These are phyloP conservation scores for Ploettnerulaceae sp. DNA, from an alignment of 2,329 filamentous ascomycete genomes.

Conservation along the genomic window DNA sequence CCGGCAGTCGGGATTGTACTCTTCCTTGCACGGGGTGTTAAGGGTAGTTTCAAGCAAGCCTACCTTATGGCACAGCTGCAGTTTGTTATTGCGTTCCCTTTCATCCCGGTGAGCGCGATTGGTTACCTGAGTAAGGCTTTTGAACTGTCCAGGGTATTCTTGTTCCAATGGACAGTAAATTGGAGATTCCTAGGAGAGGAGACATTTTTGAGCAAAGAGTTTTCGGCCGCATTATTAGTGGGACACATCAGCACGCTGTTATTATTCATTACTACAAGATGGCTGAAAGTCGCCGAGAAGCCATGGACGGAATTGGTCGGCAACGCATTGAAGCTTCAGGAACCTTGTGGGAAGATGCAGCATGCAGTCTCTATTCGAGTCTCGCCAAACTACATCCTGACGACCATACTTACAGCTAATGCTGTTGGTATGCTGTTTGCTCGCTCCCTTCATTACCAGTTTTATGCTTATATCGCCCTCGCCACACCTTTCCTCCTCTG, in stretches of 20 bases:
- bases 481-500: conserved; percentile 67
- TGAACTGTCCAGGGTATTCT: conserved; percentile 83
- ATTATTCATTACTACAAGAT: conserved; percentile 53
- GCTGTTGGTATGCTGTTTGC: conserved; percentile 67
- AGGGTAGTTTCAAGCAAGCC: conserved; percentile 61
- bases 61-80: conserved; percentile 75
- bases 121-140: conserved; percentile 82
- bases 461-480: conserved; percentile 70
- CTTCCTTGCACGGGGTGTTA: conserved; percentile 66
- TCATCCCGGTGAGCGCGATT: conserved; percentile 57
- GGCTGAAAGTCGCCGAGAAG: conserved; percentile 54
- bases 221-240: conserved; percentile 52
- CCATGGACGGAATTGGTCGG: conserved; percentile 42
- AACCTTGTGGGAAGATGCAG: conserved; percentile 39
- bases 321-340: conserved; percentile 27
- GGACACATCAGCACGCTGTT: conserved; percentile 51
- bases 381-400: conserved; percentile 57
- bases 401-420: conserved; percentile 56
- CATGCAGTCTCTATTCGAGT: conserved; percentile 46
- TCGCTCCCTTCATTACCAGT: conserved; percentile 69
- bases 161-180: conserved; percentile 98
- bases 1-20: conserved; percentile 76
- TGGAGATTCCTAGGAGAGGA: conserved; percentile 93
- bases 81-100: conserved; percentile 61
- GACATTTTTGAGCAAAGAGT: conserved; percentile 64